phyloP scores from a whole-genome alignment of 768 basidiomycete genomes.

The Multifurca ochricompacta region DNA sequence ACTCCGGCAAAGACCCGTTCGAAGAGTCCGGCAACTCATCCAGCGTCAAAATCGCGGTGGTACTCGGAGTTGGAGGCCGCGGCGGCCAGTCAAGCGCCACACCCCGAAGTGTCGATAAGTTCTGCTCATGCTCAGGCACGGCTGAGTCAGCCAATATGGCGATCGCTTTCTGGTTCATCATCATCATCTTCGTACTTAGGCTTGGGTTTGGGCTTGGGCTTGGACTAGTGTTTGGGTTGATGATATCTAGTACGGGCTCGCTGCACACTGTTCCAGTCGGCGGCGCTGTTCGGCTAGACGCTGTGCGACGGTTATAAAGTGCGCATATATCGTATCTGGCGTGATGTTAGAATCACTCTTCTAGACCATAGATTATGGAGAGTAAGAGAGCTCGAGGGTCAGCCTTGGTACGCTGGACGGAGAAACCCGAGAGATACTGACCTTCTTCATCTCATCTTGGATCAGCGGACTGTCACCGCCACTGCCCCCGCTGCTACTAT shows the following conservation, averaged over 20 bases:
- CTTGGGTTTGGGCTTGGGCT: background rate
- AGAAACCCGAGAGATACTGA: background rate
- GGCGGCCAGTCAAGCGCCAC: background rate
- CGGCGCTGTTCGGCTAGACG: background rate
- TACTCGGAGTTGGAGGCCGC: background rate
- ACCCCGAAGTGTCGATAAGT: background rate
- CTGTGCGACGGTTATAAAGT: background rate
- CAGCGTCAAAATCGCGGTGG: background rate
- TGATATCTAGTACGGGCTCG: background rate
- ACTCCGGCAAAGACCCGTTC: background rate
- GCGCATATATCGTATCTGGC: background rate
- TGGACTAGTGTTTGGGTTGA: too few species aligned
- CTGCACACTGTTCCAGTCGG: background rate
- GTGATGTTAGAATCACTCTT: background rate
- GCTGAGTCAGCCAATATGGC: background rate
- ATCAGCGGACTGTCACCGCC: background rate
- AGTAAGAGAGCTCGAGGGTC: background rate
- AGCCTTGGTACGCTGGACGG: background rate
- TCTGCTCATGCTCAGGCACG: background rate
- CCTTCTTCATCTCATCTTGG: background rate
- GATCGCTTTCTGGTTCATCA: background rate
- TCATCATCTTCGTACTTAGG: background rate
- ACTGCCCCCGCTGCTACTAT: background rate
- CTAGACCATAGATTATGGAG: background rate
- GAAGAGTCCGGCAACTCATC: slow-evolving; percentile 8